Evolutionary conservation across 1,284 basidiomycete species (phyloP).

Genomic region (Ganoderma lucidum): DNA sequence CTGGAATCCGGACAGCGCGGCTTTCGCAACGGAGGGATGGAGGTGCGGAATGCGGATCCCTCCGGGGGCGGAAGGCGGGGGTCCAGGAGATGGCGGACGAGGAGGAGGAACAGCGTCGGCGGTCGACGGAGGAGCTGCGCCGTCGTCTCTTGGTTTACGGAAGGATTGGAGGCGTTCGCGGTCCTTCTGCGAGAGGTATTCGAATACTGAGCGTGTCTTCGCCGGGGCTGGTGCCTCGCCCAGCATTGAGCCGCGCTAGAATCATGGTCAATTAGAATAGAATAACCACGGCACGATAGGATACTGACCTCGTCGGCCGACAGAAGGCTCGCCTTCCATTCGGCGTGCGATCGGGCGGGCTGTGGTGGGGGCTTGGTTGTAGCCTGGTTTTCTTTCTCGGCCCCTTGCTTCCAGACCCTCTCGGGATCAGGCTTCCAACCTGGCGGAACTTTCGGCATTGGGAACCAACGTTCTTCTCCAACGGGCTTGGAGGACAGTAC

Average conservation of each 20-base stretch:
- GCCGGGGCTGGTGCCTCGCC: constrained; percentile 82
- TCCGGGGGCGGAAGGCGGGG: constrained; percentile 39
- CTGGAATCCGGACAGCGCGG: constrained; percentile 87
- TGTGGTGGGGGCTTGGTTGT: constrained; percentile 17
- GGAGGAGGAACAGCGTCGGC: constrained; percentile 28
- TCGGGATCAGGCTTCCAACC: constrained; percentile 89
- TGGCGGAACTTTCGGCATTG: constrained; percentile 79
- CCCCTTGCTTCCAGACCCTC: constrained; percentile 73
- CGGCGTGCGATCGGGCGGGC: constrained; percentile 44
- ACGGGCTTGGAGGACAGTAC: constrained; percentile 73
- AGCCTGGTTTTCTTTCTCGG: constrained; percentile 58
- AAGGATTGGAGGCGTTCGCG: constrained; percentile 83
- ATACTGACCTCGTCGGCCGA: constrained; percentile 72
- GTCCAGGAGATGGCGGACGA: constrained; percentile 37
- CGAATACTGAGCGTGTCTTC: constrained; percentile 85
- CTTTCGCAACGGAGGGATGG: constrained; percentile 83
- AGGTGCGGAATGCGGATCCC: constrained; percentile 60
- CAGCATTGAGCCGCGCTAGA: constrained; percentile 80
- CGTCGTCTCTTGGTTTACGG: constrained; percentile 45
- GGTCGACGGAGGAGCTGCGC: constrained; percentile 26
- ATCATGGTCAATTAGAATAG: constrained; percentile 11
- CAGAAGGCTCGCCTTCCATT: constrained; percentile 60
- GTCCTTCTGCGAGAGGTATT: constrained; percentile 93
- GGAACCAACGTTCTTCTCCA: constrained; percentile 81
- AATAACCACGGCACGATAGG: constrained; percentile 11